Conservation (phyloP, 352 stramenopile species). For the Blastocystis sp. region DNA sequence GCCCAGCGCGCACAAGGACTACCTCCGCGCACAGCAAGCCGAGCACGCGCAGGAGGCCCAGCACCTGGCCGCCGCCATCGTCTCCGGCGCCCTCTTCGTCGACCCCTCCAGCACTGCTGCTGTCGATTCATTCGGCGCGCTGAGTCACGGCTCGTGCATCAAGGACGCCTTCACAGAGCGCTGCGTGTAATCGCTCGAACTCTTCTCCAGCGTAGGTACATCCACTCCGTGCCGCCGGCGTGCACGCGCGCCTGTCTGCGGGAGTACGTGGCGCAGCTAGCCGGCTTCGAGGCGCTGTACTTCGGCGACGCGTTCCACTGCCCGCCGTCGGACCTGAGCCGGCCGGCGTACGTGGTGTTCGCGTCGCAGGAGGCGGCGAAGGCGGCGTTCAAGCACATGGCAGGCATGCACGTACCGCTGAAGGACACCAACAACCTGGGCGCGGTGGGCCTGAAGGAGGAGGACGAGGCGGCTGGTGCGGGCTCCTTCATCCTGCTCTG, state of each 20-base stretch:
- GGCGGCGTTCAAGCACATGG: slow-evolving; percentile 43
- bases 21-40: neutral
- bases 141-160: neutral
- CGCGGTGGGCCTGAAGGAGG: slow-evolving; percentile 30
- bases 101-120: neutral
- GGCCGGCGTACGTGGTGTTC: slow-evolving; percentile 50
- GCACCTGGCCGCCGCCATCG: neutral
- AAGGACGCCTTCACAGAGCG: slow-evolving; percentile 17
- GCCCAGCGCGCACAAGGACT: slow-evolving; percentile 27
- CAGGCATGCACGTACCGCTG: slow-evolving; percentile 35
- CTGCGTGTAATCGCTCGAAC: neutral
- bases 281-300: slow-evolving; percentile 13
- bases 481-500: slow-evolving; percentile 52
- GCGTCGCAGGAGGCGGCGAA: neutral
- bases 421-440: slow-evolving; percentile 19
- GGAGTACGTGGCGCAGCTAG: slow-evolving; percentile 1
- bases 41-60: slow-evolving; percentile 6
- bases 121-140: neutral
- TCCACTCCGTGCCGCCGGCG: slow-evolving; percentile 36
- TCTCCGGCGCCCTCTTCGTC: neutral
- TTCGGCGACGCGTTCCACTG: slow-evolving; percentile 63
- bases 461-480: neutral
- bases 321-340: slow-evolving; percentile 36
- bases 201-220: neutral
- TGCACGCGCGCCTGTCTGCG: slow-evolving; percentile 47